Evolutionary conservation across 2,329 filamentous ascomycete genomes (phyloP), one percentile per base, ranked within the genome.

Genomic region (Phoma sp.): DNA sequence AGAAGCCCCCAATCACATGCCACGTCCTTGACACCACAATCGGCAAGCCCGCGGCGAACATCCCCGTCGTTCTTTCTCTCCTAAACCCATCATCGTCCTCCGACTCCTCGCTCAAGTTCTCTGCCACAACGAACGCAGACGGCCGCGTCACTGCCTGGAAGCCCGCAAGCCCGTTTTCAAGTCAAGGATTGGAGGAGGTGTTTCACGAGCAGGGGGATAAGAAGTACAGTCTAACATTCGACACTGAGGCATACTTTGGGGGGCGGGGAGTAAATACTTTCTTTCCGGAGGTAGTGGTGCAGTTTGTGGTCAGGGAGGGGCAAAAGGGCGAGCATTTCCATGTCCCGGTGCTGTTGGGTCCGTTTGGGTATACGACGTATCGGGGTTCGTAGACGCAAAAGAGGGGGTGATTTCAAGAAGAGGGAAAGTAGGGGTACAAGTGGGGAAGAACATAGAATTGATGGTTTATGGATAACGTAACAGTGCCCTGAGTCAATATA

Each of bases 1-100:
- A 47, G 38, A 71, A 68, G 54, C 80, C 73, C 62, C 85, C 85
- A 70, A 93, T 95, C 69, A 93, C 91, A 74, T 93, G 90, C 80
- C 91, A 95, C 80, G 85, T 93, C 75, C 90, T 95, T 73, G 90
- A 95, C 81, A 93, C 90, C 10, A 84, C 86, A n/a, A 78, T 83
- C 57, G 91, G 91, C 68, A 83, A 82, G 52, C 91, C 91, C 18
- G 91, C 85, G 14, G 76, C 81, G 51, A 80, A 81, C 58, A 84
- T 95, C 66, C 81, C 82, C 60, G 89, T 93, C 52, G 85, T 83
- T 48, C 84, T 92, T 18, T 77, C 86, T 42, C 72, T 81, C n/a
- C 43, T 33, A 42, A 64, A 47, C 60, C 66, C 71, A 23, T 64
- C 70, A 40, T 72, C 74, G 50, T 74, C 52, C 63, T 71, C 77